A percentile compares a stretch with the other conserved stretches of the same genome.
phyloP scores from a whole-genome alignment of 2,329 filamentous ascomycete genomes.

The Botrytis squamosa region DNA sequence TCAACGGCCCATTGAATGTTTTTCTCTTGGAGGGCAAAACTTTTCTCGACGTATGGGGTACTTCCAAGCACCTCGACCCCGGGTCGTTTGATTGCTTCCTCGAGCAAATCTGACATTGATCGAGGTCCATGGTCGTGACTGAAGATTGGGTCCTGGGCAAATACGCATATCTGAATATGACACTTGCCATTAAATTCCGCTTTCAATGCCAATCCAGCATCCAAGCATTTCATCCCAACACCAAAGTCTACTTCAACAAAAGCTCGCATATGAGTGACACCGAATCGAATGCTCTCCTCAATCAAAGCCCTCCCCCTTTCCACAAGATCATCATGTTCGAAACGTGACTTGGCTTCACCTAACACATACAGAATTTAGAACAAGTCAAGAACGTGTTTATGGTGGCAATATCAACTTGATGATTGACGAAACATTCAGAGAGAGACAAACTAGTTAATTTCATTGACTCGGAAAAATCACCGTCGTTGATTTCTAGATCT shows the following conservation, averaged over 20 bases:
- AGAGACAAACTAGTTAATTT: slow-evolving; percentile 45
- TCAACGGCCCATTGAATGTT: slow-evolving; percentile 65
- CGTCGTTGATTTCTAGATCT: slow-evolving; percentile 57
- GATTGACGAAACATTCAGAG: slow-evolving; percentile 7
- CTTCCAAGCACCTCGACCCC: slow-evolving; percentile 62
- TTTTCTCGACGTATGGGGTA: slow-evolving; percentile 67
- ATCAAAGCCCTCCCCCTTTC: slow-evolving; percentile 64
- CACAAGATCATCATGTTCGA: slow-evolving; percentile 61
- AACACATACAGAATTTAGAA: slow-evolving; percentile 14
- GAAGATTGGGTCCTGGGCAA: slow-evolving; percentile 69
- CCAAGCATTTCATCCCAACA: slow-evolving; percentile 56
- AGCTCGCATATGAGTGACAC: slow-evolving; percentile 67
- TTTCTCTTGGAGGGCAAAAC: slow-evolving; percentile 41
- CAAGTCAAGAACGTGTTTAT: neutral
- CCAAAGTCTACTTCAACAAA: slow-evolving; percentile 70
- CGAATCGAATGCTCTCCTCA: slow-evolving; percentile 60
- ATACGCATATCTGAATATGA: slow-evolving; percentile 65
- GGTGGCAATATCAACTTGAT: slow-evolving; percentile 1
- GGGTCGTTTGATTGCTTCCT: slow-evolving; percentile 44
- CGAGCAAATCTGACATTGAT: slow-evolving; percentile 52
- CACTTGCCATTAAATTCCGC: slow-evolving; percentile 52
- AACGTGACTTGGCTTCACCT: slow-evolving; percentile 59
- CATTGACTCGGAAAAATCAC: slow-evolving; percentile 66
- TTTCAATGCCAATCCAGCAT: slow-evolving; percentile 58
- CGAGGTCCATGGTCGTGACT: slow-evolving; percentile 50